phyloP scores from a whole-genome alignment of 2,329 filamentous ascomycete genomes.

The Colletotrichum incanum region DNA sequence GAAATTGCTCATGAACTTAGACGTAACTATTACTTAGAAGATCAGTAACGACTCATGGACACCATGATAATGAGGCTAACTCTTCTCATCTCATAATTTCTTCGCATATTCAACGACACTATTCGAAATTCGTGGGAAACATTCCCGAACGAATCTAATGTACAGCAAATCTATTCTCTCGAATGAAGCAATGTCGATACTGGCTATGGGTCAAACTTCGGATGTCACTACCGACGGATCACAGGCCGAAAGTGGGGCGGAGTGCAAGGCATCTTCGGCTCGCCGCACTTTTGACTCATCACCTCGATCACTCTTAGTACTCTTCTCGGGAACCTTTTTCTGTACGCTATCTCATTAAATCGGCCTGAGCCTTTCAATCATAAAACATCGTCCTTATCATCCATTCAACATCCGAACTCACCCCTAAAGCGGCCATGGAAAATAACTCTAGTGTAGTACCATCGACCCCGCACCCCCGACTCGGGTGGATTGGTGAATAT shows the following conservation, averaged over 20 bases:
- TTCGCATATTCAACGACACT: no score
- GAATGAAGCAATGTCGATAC: not conserved
- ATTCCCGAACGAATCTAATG: no score
- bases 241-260: slow-evolving; percentile 7
- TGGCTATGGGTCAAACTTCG: slow-evolving; percentile 4
- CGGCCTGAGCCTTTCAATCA: not conserved
- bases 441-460: not conserved
- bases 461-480: slow-evolving; percentile 10
- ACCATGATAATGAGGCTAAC: no score
- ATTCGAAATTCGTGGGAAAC: no score
- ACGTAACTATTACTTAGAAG: no score
- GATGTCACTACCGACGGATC: slow-evolving; percentile 16
- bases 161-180: not conserved
- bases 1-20: no score
- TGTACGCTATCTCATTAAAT: not conserved
- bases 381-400: no score
- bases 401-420: not conserved
- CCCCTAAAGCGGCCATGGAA: not conserved
- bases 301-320: not conserved
- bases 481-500: slow-evolving; percentile 39
- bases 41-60: no score
- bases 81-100: no score
- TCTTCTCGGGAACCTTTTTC: not conserved
- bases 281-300: slow-evolving; percentile 3
- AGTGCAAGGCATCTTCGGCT: not conserved